phyloP scores from a whole-genome alignment of 75 land plant species.

The Cryptomeria japonica region DNA sequence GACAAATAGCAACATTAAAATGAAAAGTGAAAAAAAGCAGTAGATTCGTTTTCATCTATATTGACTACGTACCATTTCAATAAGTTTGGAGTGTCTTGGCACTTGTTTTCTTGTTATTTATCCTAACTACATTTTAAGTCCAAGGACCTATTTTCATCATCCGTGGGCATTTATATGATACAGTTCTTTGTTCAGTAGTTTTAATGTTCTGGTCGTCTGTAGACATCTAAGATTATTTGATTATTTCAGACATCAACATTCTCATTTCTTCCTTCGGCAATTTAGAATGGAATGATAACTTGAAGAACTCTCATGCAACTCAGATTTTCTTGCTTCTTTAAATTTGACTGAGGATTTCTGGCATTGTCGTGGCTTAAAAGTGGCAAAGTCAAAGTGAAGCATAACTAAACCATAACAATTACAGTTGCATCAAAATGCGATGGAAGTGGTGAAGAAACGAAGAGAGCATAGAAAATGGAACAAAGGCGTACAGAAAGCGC shows the following conservation, averaged over 20 bases:
- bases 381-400: not conserved
- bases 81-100: too few relatives aligned
- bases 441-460: not conserved
- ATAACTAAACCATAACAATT: not conserved
- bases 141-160: too few relatives aligned
- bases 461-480: not conserved
- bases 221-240: too few relatives aligned
- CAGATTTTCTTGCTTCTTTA: not conserved
- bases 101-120: too few relatives aligned
- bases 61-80: too few relatives aligned
- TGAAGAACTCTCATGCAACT: not conserved
- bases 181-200: not conserved
- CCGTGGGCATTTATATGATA: not conserved
- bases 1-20: too few relatives aligned
- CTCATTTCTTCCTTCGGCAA: not conserved
- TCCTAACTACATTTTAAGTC: too few relatives aligned
- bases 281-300: not conserved
- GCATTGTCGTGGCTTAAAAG: not conserved
- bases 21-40: too few relatives aligned
- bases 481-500: slow-evolving; percentile 34
- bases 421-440: not conserved
- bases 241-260: too few relatives aligned
- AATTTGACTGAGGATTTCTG: not conserved
- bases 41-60: too few relatives aligned
- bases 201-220: too few relatives aligned